These are phyloP conservation scores for Fusarium napiforme DNA, from an alignment of 2,329 filamentous ascomycete genomes.

Conservation along the genomic window DNA sequence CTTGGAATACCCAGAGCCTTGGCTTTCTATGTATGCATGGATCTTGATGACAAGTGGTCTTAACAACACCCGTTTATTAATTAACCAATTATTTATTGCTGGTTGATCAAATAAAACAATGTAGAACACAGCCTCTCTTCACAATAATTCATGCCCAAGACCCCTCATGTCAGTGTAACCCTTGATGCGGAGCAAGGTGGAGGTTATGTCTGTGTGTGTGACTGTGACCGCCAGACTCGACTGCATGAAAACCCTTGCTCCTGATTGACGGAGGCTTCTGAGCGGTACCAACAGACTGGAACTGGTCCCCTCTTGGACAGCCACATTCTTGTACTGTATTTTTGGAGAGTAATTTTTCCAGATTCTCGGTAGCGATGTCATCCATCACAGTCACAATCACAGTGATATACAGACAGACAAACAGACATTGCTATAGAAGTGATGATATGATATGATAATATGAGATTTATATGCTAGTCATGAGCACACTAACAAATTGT, in stretches of 20 bases:
- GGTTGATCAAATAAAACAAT: not conserved
- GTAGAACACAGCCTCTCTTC: not conserved
- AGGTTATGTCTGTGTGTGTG: not conserved
- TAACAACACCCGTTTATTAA: fast-evolving
- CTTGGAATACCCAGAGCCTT: not conserved
- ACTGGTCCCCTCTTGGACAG: conserved; percentile 7
- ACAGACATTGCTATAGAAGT: not conserved
- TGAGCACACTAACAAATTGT: not conserved
- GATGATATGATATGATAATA: not conserved
- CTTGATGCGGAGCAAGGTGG: not conserved
- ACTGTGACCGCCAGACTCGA: conserved; percentile 6
- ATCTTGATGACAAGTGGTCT: not conserved
- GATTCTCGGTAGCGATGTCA: conserved; percentile 6
- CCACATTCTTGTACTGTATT: conserved; percentile 3
- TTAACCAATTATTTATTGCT: too few relatives aligned
- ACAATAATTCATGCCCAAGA: not conserved
- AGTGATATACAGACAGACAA: not conserved
- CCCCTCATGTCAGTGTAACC: not conserved
- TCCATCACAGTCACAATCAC: not conserved
- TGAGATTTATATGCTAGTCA: not conserved
- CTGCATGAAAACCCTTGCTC: conserved; percentile 10
- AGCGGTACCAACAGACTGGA: conserved; percentile 21
- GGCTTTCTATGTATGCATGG: not conserved
- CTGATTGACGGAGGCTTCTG: not conserved
- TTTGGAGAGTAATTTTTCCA: not conserved